Evolutionary conservation across 805 yeast genomes (phyloP), one percentile per base, ranked within the genome.

Genomic region (Ogataea neopini): DNA sequence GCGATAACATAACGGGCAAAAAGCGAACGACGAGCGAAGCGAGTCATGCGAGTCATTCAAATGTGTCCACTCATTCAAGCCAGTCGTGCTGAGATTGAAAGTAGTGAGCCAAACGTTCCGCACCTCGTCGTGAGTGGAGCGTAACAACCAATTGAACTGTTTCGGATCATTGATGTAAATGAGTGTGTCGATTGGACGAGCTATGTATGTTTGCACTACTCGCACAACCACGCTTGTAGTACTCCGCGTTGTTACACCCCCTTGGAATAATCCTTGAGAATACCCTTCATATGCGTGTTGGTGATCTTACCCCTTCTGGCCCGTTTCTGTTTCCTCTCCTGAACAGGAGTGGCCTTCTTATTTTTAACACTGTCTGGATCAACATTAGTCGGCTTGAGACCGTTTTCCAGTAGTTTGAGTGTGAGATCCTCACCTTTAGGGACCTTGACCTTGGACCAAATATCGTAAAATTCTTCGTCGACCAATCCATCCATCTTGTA

Each of bases 341-440:
- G 79, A 26, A 70, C 72, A 1, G 75, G 69, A 14, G 73, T 68
- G 34, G 74, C 76, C 39, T 78, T 79, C 47, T 78, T 80, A 63
- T 83, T 85, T 68, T 84, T 88, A 50, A 90, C 70, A n/a, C 87
- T 80, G 35, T 90, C 88, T n/a, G 99, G 98, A 64, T 94, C 99
- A n/a, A 90, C 94, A 61, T 94, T 86, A 0, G 98, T 92, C 8
- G 99, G 99, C 66, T 90, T 94, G 66, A 94, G 77, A n/a, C 96
- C 92, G 50, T 87, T 83, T 50, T 83, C 88, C 49, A 85, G 78
- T 52, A 94, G 75, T 48, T 81, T 80, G 46, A 84, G 81, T 20
- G 96, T 96, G 51, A 94, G 73, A 47, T 85, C 95, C 44, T 86
- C 85, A 23, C 84, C 81, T 25, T 84, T 84, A 2, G 99, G 99